Conservation (phyloP, 768 basidiomycete species). For the Lentinula sp. region DNA sequence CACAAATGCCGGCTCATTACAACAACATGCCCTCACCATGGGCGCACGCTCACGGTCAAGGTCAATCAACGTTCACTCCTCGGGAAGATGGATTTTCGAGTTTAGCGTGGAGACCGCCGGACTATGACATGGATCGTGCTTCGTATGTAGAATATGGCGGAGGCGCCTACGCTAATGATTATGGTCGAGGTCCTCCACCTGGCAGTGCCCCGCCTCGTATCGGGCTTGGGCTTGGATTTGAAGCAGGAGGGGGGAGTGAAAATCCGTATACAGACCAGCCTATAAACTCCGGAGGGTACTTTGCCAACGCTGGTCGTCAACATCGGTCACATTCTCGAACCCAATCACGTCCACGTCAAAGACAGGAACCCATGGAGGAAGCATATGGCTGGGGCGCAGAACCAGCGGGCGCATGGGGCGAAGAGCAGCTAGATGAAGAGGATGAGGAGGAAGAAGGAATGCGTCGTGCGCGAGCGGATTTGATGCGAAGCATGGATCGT, state of each 20-base stretch:
- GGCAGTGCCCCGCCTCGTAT: background rate
- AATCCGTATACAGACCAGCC: background rate
- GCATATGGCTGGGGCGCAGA: background rate
- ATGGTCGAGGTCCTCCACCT: background rate
- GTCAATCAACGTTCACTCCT: background rate
- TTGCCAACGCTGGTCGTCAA: background rate
- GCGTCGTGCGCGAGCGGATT: background rate
- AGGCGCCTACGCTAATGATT: background rate
- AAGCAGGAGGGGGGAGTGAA: background rate
- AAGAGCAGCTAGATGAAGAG: background rate
- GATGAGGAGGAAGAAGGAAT: background rate
- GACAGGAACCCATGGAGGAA: background rate
- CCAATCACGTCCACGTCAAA: background rate
- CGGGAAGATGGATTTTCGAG: conserved; percentile 1
- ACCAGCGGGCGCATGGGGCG: background rate
- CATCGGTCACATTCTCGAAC: background rate
- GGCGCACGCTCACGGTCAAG: background rate
- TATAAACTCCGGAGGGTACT: background rate
- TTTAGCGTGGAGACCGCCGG: conserved; percentile 1
- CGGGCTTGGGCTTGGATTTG: background rate
- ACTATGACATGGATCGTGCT: background rate
- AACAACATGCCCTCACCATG: background rate
- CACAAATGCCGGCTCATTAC: background rate
- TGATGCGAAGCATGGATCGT: background rate
- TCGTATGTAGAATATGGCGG: background rate